Conservation (phyloP, 2,329 filamentous ascomycete species). For the Pseudogymnoascus sp. region DNA sequence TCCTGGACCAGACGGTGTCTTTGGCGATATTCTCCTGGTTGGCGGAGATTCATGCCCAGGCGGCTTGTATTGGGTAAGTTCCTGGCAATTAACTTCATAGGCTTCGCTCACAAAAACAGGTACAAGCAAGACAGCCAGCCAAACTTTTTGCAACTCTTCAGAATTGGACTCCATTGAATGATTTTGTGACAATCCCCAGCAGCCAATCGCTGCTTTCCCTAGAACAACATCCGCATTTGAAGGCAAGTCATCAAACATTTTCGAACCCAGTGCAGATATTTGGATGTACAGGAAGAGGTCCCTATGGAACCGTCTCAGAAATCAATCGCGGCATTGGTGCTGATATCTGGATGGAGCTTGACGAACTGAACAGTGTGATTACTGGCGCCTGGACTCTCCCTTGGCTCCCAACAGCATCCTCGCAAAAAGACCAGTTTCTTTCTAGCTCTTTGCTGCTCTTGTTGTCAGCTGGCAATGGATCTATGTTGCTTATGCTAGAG, state of each 20-base stretch:
- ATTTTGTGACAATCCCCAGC: constrained; percentile 38
- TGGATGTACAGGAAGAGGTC: constrained; percentile 57
- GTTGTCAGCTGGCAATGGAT: constrained; percentile 24
- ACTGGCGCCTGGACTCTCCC: constrained; percentile 47
- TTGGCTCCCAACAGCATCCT: constrained; percentile 2
- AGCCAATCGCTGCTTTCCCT: constrained; percentile 26
- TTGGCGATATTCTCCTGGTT: constrained; percentile 70
- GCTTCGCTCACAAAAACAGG: constrained; percentile 28
- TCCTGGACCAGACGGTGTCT: constrained; percentile 31
- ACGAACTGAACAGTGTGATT: constrained; percentile 41
- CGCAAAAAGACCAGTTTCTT: background rate
- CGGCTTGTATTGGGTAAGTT: constrained; percentile 50
- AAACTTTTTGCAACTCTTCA: constrained; percentile 53
- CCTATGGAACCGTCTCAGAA: constrained; percentile 58
- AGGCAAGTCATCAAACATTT: constrained; percentile 21
- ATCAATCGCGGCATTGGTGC: constrained; percentile 64
- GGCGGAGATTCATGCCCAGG: constrained; percentile 74
- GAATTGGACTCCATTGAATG: constrained; percentile 47
- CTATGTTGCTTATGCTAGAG: constrained; percentile 38
- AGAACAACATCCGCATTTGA: constrained; percentile 24
- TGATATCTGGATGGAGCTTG: constrained; percentile 51
- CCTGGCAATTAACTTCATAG: background rate
- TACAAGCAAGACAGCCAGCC: constrained; percentile 47
- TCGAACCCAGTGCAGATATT: constrained; percentile 52
- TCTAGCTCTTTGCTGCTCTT: constrained; percentile 17